Base-by-base conservation (phyloP, 2,329 filamentous ascomycete species). In the Lecanoromycetidae sp. region DNA sequence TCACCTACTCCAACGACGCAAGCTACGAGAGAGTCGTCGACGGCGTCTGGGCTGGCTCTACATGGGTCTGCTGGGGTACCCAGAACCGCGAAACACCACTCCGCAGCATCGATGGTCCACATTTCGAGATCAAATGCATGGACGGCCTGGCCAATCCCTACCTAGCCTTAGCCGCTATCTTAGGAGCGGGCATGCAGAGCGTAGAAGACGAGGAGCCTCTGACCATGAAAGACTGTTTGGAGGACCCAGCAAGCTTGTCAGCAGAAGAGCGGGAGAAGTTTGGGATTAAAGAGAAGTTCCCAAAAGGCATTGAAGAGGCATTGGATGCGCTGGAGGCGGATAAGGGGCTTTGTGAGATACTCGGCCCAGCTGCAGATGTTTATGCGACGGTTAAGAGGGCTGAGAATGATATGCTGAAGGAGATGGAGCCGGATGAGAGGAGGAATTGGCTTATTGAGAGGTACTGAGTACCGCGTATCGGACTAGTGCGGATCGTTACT, bases 141-240 rank as follows among this genome's bases (percentile, higher is more conserved):
- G 86, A 93, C 57, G 86, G 85, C 0, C 64, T 87, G 15, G 82
- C 84, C 3, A 93, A 93, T 58, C 76, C 80, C 45, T 93, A 91
- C 58, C 63, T 93, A 1, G 81, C 76, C 0, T 61, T 84, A 15
- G 40, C 49, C 0, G 78, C 76, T 0, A 58, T 87, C 0, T 57
- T 87, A 0, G 70, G 69, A 0, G 75, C 76, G 0, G 83, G 83
- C 0, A 62, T 74, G 0, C 52, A 70, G 1, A 82, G 82, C 0
- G 55, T 85, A 6, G 3, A 58, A 1, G 61, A 65, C 1, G 60
- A 63, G 2, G 63, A 68, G 46, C 52, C 61, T 39, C 60, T 82
- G 39, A 56, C 58, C 10, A 71, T 71, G 63, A 59, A 65, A 26
- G 79, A 84, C 56, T 78, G 77, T 52, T 56, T 57, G 6, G 64